A percentile compares a stretch with the other conserved stretches of the same genome.
These are phyloP conservation scores for Pseudogymnoascus verrucosus DNA, from an alignment of 2,329 filamentous ascomycete genomes.

Conservation along the genomic window DNA sequence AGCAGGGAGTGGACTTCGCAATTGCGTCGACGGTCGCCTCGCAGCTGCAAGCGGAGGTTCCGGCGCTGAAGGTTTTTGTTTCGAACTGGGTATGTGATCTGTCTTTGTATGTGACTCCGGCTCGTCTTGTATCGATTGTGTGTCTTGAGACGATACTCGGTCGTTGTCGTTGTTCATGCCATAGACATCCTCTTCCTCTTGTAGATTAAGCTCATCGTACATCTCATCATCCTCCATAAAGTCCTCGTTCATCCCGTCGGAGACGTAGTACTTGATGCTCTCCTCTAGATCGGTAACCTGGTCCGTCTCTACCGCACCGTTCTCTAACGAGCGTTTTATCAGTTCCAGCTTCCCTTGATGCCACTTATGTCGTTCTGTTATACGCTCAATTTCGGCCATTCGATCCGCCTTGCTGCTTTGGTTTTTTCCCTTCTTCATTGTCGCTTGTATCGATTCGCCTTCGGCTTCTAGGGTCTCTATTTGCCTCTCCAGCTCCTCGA, in stretches of 20 bases:
- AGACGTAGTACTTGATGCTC: conserved; percentile 89
- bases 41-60: conserved; percentile 49
- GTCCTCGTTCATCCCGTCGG: conserved; percentile 79
- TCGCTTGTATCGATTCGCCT: conserved; percentile 74
- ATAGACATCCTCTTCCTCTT: conserved; percentile 84
- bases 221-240: conserved; percentile 91
- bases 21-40: conserved; percentile 75
- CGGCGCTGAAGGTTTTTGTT: conserved; percentile 43
- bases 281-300: conserved; percentile 86
- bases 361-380: conserved; percentile 92
- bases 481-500: conserved; percentile 88
- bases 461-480: conserved; percentile 91
- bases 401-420: conserved; percentile 76
- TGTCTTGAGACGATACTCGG: conserved; percentile 87
- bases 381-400: conserved; percentile 73
- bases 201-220: conserved; percentile 88
- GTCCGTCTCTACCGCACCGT: conserved; percentile 80
- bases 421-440: conserved; percentile 92
- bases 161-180: conserved; percentile 77
- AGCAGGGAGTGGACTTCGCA: conserved; percentile 91
- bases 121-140: conserved; percentile 86
- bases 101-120: conserved; percentile 49
- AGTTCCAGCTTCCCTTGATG: conserved; percentile 90
- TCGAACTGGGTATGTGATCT: conserved; percentile 37
- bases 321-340: conserved; percentile 81